Percentiles rank a stretch among this genome's conserved stretches.
Conservation (phyloP, 352 stramenopile species). For the Lagenidium giganteum region DNA sequence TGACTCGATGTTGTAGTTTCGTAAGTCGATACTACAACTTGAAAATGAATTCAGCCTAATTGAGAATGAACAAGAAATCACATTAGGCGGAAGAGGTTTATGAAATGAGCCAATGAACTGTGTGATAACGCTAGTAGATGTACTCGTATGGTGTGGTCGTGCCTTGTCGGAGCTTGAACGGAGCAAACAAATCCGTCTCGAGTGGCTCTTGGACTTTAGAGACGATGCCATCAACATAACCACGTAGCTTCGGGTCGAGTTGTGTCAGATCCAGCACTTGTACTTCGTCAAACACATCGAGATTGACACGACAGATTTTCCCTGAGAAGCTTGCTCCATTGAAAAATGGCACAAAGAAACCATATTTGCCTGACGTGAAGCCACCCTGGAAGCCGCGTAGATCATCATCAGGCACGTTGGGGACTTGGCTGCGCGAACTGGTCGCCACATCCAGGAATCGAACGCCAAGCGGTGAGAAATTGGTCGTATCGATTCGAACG, state of each 20-base stretch:
- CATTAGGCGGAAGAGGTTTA: too few relatives aligned
- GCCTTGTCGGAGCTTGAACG: constrained; percentile 58
- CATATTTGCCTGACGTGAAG: constrained; percentile 72
- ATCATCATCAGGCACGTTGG: constrained; percentile 46
- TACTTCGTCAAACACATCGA: constrained; percentile 76
- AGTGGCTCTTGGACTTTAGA: constrained; percentile 38
- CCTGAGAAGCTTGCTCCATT: constrained; percentile 59
- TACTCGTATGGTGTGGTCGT: constrained; percentile 66
- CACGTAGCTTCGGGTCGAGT: constrained; percentile 32
- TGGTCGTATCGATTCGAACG: constrained; percentile 57
- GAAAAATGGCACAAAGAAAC: constrained; percentile 77
- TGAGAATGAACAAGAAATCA: too few relatives aligned
- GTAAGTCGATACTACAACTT: too few relatives aligned
- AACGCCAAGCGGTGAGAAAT: constrained; percentile 49
- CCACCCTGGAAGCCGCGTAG: constrained; percentile 65
- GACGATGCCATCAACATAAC: constrained; percentile 46
- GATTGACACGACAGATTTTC: constrained; percentile 73
- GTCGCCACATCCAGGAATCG: constrained; percentile 48
- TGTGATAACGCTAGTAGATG: constrained; percentile 31
- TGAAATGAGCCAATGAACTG: too few relatives aligned
- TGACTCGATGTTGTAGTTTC: too few relatives aligned
- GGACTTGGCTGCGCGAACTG: constrained; percentile 57
- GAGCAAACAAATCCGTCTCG: constrained; percentile 50
- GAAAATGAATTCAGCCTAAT: too few relatives aligned
- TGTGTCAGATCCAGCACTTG: constrained; percentile 64